These are phyloP conservation scores for Aechmea fasciata DNA, from an alignment of 176 grass and related monocot genomes.

Conservation along the genomic window DNA sequence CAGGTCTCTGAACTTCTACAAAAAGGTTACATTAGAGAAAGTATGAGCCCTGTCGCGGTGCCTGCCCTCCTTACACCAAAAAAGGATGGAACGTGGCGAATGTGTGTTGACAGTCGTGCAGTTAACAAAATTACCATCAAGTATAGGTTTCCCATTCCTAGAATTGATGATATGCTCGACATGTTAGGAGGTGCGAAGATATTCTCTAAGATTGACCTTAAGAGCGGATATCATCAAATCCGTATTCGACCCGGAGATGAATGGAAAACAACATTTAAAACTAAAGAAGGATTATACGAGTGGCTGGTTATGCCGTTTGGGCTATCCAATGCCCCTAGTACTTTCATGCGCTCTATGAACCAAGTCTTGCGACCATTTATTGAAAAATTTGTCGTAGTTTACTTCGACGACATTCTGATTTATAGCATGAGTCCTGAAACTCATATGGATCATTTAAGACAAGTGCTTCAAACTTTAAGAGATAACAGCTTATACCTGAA, in stretches of 20 bases:
- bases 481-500: no score
- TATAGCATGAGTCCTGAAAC: no score
- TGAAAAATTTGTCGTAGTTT: no score
- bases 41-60: not conserved
- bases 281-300: no score
- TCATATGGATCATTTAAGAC: no score
- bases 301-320: no score
- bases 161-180: not conserved
- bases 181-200: not conserved
- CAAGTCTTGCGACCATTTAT: no score
- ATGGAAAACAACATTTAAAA: not conserved
- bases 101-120: not conserved
- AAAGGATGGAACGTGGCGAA: not conserved
- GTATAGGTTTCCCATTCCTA: no score
- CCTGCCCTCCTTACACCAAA: not conserved
- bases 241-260: not conserved
- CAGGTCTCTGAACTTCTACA: not conserved
- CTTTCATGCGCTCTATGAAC: no score
- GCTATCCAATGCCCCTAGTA: no score
- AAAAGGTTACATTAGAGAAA: not conserved
- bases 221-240: not conserved
- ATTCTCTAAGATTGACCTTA: not conserved
- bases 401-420: no score
- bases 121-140: conserved; percentile 6
- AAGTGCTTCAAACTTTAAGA: no score